Evolutionary conservation across 129 eudicot species (phyloP), one percentile per base, ranked within the genome.

Genomic region (Calendula officinalis): DNA sequence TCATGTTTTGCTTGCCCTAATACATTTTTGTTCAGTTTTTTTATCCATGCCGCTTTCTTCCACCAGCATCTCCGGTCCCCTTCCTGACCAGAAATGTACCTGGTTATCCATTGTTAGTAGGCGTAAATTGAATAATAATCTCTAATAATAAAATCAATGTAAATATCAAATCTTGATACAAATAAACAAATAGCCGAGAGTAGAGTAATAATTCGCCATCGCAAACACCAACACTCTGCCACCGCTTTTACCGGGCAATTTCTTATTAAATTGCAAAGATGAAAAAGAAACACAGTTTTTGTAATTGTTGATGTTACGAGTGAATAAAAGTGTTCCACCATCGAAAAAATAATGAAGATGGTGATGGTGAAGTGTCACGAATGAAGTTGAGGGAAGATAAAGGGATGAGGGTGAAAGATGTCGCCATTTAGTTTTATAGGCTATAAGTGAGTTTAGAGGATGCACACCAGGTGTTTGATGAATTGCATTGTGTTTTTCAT

Each of bases 121-220:
- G 30, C 17, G 4, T 16, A 50, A 22, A 33, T 51, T 51, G 57
- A 51, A 7, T 8, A 7, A 2, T 22, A 22, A 2, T 22, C 30
- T 22, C 30, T 0, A 22, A 22, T 22, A 0, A 61, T 22, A 11
- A 42, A 32, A 40, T 15, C 46, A 56, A 15, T 45, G 56, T n/a
- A 22, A 11, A 60, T 3, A 58, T 35, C 37, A 56, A 44, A 46
- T 45, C 42, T n/a, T 1, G 11, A 35, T 48, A 61, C 7, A 12
- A 40, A 27, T 17, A 16, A 68, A 17, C 33, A 36, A 46, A 67
- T n/a, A 45, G 34, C 47, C 99, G 12, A 92, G 91, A 40, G 96
- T 92, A 0, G 99, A 81, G 73, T 92, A 92, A 73, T 83, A 92
- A 83, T 92, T 96, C 14, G 96, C 87, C 5, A 95, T 87, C 22